Base-by-base conservation (phyloP, 164 flowering plant genomes). In the Aristolochia californica region DNA sequence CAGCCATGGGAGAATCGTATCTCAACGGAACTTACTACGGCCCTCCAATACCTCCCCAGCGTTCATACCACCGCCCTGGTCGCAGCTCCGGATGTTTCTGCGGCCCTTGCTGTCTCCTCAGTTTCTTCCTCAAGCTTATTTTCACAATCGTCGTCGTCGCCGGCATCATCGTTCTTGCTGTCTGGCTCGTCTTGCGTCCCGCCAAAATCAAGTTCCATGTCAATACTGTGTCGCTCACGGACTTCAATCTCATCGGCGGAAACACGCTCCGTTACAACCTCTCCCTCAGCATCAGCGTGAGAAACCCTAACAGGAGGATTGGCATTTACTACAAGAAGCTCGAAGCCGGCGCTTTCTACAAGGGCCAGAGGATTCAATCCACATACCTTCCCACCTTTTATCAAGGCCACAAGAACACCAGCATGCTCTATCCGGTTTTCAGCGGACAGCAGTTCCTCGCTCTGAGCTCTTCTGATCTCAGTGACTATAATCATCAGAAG, bases 231-330 rank as follows among this genome's bases (percentile, higher is more conserved):
- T 5, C 66, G 0, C 70, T 83, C n/a, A 59, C 65, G 2, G 53
- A 59, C 18, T 72, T 68, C 59, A 43, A 68, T 14, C 68, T 64
- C 56, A 48, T 68, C 48, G 27, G 48, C 63, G 43, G 50, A 70
- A 71, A 66, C 78, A 70, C 53, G 13, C 83, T 89, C 58, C 59
- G 63, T 48, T 84, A 83, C 85, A 68, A 87, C 52, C 79, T 89
- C 12, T 56, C 70, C n/a, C 40, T 87, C 28, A 75, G 74, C 60
- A 50, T 83, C 68, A 65, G 75, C 40, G 49, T 79, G 13, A 71
- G 94, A 7, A 88, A 88, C 81, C 97, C 93, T 1, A 89, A 89
- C 82, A 71, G 53, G 49, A 76, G 58, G 49, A 68, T 89, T 38
- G 87, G 87, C 1, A 56, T 89, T n/a, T 77, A 89, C 82, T 82